Base-by-base conservation (phyloP, 2,329 filamentous ascomycete species). In the Aspergillus tanneri region DNA sequence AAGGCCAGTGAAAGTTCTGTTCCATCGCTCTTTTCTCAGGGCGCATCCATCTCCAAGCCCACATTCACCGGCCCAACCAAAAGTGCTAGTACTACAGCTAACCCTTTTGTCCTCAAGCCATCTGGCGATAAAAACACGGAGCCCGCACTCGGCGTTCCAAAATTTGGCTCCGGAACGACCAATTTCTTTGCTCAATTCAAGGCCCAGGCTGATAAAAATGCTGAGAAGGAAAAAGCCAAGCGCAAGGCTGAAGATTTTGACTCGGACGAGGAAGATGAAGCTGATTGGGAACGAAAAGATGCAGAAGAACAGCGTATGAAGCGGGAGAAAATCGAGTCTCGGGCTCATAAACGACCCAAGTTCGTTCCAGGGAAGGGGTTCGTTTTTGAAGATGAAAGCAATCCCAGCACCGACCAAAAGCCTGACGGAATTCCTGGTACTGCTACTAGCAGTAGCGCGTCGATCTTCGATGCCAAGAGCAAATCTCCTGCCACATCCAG, bases 171-270 rank as follows among this genome's bases (percentile, higher is more conserved):
- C 7, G 58, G 57, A 41, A 47, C 49, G 10, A 58, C 58, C 5
- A 64, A 72, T 48, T 76, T 77, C 56, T 60, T 74, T 43, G 64
- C 65, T 14, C 65, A 74, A 6, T 77, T 77, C 52, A 67, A 68
- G 38, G 55, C 64, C 24, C 50, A 64, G 44, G 65, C 74, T 5
- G 67, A 70, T 16, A 65, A 71, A 42, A 62, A 64, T 24, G 68
- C 70, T 39, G 71, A 72, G 36, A 68, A 72, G 38, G 73, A 72
- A 37, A 74, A 72, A 47, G 69, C 67, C 46, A 76, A 76, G 60
- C 72, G 75, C 41, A 77, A 76, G 60, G 73, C 68, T 3, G 74
- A 77, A 42, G 74, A 78, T 18, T 77, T 74, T 50, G 76, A 79
- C 53, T 77, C 75, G 6, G 77, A 78, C 11, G 74, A 77, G 45